phyloP scores from a whole-genome alignment of 371 early-diverging fungal genomes.

The Mucor velutinosus region DNA sequence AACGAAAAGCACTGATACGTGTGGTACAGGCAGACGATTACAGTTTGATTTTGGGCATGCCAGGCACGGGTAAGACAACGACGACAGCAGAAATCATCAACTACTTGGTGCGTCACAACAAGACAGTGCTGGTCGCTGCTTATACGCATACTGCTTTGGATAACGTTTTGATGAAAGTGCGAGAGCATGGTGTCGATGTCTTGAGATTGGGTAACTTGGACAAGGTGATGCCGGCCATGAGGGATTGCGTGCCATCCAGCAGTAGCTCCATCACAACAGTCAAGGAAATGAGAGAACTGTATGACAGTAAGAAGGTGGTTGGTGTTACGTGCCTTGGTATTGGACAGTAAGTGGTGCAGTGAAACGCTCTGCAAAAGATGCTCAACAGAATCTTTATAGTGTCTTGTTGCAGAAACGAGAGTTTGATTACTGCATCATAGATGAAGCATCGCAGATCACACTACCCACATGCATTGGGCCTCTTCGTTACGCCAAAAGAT shows the following conservation, averaged over 20 bases:
- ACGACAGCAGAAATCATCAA: conserved; percentile 86
- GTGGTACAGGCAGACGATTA: conserved; percentile 83
- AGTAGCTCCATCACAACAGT: conserved; percentile 54
- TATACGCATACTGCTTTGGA: conserved; percentile 97
- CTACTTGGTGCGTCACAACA: conserved; percentile 67
- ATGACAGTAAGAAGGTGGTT: conserved; percentile 68
- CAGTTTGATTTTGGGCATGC: conserved; percentile 97
- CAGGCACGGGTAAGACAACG: conserved; percentile 98
- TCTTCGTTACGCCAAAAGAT: conserved; percentile 75
- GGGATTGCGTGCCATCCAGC: conserved; percentile 50
- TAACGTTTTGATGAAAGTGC: conserved; percentile 89
- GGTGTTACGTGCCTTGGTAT: conserved; percentile 93
- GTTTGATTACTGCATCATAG: conserved; percentile 98
- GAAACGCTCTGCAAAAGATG: not conserved
- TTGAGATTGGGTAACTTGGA: conserved; percentile 77
- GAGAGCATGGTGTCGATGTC: conserved; percentile 52
- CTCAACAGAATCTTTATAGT: conserved; percentile 17
- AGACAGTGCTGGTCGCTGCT: conserved; percentile 89
- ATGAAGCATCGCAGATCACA: conserved; percentile 98
- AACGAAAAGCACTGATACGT: conserved; percentile 59
- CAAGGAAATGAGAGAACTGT: conserved; percentile 58
- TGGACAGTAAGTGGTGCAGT: conserved; percentile 61
- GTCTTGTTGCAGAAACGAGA: conserved; percentile 63
- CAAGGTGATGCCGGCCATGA: conserved; percentile 60
- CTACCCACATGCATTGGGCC: conserved; percentile 95